These are phyloP conservation scores for Paramecium primaurelia DNA, from an alignment of 73 alveolate genomes.

Conservation along the genomic window DNA sequence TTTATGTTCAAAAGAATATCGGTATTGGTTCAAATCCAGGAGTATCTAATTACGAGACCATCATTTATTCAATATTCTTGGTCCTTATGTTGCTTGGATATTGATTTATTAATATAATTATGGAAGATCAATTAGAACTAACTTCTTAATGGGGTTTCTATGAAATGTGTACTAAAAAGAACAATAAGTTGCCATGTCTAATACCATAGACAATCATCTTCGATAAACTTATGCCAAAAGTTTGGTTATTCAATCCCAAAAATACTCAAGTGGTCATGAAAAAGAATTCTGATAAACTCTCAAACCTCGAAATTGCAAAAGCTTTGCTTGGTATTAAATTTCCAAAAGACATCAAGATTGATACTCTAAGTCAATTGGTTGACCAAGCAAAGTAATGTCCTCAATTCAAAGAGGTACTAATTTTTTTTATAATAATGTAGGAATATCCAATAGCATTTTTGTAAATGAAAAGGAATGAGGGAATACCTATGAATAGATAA, in stretches of 20 bases:
- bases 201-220: constrained; percentile 17
- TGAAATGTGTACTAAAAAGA: constrained; percentile 30
- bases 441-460: neutral
- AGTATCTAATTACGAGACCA: neutral
- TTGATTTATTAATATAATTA: neutral
- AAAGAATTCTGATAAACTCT: constrained; percentile 14
- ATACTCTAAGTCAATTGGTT: neutral
- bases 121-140: neutral
- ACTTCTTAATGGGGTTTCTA: constrained; percentile 30
- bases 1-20: neutral
- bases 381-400: neutral
- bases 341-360: neutral
- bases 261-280: neutral
- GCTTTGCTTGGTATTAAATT: neutral
- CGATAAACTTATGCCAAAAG: constrained; percentile 5
- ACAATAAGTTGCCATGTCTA: neutral
- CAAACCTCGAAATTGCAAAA: neutral
- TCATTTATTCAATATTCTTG: neutral
- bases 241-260: constrained; percentile 45
- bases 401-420: neutral
- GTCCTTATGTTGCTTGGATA: neutral
- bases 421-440: neutral
- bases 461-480: constrained; percentile 44
- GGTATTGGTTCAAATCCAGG: neutral
- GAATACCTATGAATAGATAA: neutral